Base-by-base conservation (phyloP, 495 filamentous ascomycete species). In the Letharia columbiana region DNA sequence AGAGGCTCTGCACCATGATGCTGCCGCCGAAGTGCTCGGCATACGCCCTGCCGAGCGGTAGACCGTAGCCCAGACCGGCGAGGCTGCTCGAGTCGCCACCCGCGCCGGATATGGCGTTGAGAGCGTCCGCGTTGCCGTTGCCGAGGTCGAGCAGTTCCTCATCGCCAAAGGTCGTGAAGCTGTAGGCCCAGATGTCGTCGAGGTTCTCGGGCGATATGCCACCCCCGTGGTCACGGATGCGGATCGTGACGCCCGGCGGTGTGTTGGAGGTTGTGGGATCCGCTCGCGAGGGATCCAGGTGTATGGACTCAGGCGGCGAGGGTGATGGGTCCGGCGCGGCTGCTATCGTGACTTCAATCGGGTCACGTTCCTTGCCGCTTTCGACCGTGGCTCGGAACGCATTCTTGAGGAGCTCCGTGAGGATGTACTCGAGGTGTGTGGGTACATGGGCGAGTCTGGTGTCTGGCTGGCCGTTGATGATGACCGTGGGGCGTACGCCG, bases 1-100 rank as follows among this genome's bases (percentile, higher is more conserved):
- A 96, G 44, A 97, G 73, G 72, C 91, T 96, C 81, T 98, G 94
- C 65, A 98, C 87, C 11, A 84, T 85, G 68, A 98, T 91, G n/a
- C 93, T 91, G 2, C 94, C 94, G 3, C 94, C 94, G 80, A 98
- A 98, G 72, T 98, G 97, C 77, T 98, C 92, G 1, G 94, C 94
- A 77, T 98, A 98, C 0, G 94, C 93, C 69, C 94, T 83, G 61
- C 92, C 91, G 47, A 98, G 76, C 49, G 94, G 94, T 66, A 98
- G 71, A 17, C 94, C 94, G 77, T 98, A 98, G 4, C 94, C 94
- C 37, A 98, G 78, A 2, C 94, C 92, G 0, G 94, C 94, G 66
- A 98, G 92, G 62, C 87, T 91, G 71, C 86, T 89, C 4, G 83
- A 77, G 45, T 86, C 86, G 4, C 83, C 84, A 56, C 88, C 84